Evolutionary conservation across 1,284 basidiomycete genomes (phyloP), one percentile per base, ranked within the genome.

Genomic region (Trichosporon sp.): DNA sequence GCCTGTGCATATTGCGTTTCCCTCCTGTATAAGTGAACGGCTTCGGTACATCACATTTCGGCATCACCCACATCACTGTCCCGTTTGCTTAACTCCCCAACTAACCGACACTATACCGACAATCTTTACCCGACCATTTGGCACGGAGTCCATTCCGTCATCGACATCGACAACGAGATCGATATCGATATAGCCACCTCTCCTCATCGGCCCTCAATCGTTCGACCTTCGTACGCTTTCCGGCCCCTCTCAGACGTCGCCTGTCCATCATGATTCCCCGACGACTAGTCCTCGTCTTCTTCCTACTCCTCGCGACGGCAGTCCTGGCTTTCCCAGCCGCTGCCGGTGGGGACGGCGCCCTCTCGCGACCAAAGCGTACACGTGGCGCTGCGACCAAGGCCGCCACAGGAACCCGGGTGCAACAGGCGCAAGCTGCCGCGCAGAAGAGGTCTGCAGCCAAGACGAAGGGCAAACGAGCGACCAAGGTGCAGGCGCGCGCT

Each of bases 401-500:
- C 8, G 49, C 49, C 14, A n/a, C 49, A 8, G 49, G 49, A 27
- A 29, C 49, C 16, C 49, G 49, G 25, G 7, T 54, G 16, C 49
- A 54, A 27, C 49, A 54, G 27, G 49, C 49, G 27, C 14, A 10
- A 16, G 49, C 49, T 16, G 49, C 49, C 14, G 49, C 49, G 49
- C 49, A 54, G 25, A 44, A 44, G 40, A n/a, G 40, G 5, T 44
- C 40, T 4, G 40, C 40, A 9, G 49, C 27, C 14, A 54, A n/a
- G n/a, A n/a, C n/a, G n/a, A n/a, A 54, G 49, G 34, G 27, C 49
- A 54, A 54, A 27, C 19, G 16, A 27, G 27, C 49, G 27, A 54
- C 25, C 25, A 75, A 75, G 66, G 69, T 76, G 16, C 73, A 74
- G 60, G 72, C 76, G 21, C 73, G 78, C 29, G 65, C 70, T 21